phyloP scores from a whole-genome alignment of 208 protist species.

The Trypanosoma caninum region DNA sequence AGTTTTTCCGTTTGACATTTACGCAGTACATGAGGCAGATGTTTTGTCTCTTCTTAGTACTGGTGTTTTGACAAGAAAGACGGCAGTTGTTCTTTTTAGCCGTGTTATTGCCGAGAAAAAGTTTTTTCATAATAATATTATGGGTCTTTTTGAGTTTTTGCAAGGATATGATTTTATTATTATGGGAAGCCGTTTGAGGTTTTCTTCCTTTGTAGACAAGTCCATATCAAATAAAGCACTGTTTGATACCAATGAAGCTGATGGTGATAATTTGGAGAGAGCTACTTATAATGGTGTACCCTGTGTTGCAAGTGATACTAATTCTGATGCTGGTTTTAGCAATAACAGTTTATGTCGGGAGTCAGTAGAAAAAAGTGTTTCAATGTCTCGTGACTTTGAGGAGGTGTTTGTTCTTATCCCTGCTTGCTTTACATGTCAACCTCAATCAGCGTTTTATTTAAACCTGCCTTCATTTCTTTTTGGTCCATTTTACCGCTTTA shows the following conservation, averaged over 20 bases:
- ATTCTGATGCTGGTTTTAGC: too few relatives aligned
- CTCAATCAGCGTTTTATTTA: conserved; percentile 50
- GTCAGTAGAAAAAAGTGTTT: too few relatives aligned
- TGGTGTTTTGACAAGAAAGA: conserved; percentile 25
- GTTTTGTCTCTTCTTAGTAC: conserved; percentile 10
- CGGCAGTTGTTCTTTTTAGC: conserved; percentile 14
- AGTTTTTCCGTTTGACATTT: conserved; percentile 23
- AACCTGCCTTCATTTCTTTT: conserved; percentile 58
- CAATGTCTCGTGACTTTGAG: too few relatives aligned
- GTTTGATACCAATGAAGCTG: not conserved
- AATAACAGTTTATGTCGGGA: too few relatives aligned
- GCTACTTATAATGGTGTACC: conserved; percentile 1
- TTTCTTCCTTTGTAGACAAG: conserved; percentile 23
- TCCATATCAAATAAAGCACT: not conserved
- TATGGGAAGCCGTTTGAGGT: conserved; percentile 35
- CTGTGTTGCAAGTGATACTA: too few relatives aligned
- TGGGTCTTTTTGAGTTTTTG: conserved; percentile 33
- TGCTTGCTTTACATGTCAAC: conserved; percentile 35
- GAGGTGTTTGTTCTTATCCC: conserved; percentile 72
- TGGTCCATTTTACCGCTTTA: conserved; percentile 82
- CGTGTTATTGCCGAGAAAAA: conserved; percentile 26
- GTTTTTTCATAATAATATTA: conserved; percentile 13
- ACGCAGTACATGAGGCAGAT: conserved; percentile 22
- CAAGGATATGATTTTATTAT: conserved; percentile 39
- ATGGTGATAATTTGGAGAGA: not conserved